phyloP scores from a whole-genome alignment of 371 early-diverging fungal species.

The Zychaea mexicana region DNA sequence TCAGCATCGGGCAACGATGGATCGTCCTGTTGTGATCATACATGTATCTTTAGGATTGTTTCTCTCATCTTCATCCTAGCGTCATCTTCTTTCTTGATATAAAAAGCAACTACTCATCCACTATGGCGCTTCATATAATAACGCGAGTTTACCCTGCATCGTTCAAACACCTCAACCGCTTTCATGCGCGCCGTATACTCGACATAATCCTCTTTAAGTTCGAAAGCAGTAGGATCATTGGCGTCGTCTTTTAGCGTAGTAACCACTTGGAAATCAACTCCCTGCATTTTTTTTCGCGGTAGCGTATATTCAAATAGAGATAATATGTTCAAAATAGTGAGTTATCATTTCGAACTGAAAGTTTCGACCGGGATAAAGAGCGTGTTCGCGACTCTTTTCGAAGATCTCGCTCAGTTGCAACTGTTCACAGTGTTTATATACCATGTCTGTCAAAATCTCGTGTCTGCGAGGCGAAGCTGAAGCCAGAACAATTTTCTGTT shows the following conservation, averaged over 20 bases:
- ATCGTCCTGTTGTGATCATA: slow-evolving; percentile 29
- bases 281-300: slow-evolving; percentile 29
- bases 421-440: slow-evolving; percentile 17
- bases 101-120: no score
- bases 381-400: no score
- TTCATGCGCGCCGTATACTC: slow-evolving; percentile 42
- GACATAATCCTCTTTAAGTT: slow-evolving; percentile 32
- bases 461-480: slow-evolving; percentile 83
- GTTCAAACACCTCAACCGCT: slow-evolving; percentile 37
- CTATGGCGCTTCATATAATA: slow-evolving; percentile 20
- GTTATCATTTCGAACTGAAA: no score
- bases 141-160: slow-evolving; percentile 35
- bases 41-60: not conserved
- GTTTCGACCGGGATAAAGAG: no score
- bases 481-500: slow-evolving; percentile 70
- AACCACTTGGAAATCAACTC: slow-evolving; percentile 64
- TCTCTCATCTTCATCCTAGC: no score
- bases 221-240: slow-evolving; percentile 31
- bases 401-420: no score
- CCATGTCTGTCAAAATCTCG: slow-evolving; percentile 73
- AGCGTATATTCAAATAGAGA: no score
- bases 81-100: no score
- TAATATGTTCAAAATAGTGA: no score
- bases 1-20: slow-evolving; percentile 39
- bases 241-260: slow-evolving; percentile 39